Evolutionary conservation across 2,329 filamentous ascomycete species (phyloP).

Genomic region (Rutstroemia sp.): DNA sequence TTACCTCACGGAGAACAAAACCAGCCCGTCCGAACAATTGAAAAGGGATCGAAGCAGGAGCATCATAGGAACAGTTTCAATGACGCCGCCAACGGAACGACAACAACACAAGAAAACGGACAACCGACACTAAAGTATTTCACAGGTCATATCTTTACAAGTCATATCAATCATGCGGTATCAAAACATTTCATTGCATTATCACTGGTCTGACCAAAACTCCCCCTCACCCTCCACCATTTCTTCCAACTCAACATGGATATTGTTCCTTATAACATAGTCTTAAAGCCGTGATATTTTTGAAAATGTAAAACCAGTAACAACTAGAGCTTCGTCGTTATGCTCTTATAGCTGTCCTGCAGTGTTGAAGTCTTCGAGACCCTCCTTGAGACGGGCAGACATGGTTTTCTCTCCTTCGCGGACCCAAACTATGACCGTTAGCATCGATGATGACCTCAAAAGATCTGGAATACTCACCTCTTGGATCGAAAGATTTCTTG

Average conservation of each 20-base stretch:
- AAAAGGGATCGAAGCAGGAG: no score
- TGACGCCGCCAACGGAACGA: no score
- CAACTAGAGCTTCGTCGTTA: background rate
- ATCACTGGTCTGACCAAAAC: no score
- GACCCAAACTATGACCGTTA: constrained; percentile 61
- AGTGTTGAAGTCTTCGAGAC: constrained; percentile 88
- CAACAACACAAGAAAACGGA: no score
- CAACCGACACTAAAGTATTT: no score
- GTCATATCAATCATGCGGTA: no score
- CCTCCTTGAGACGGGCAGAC: constrained; percentile 70
- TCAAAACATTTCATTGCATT: no score
- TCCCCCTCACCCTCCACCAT: background rate
- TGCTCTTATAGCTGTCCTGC: constrained; percentile 62
- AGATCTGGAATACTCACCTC: background rate
- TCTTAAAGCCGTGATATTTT: constrained; percentile 5
- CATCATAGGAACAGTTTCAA: no score
- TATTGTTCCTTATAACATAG: background rate
- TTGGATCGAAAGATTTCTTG: constrained; percentile 80
- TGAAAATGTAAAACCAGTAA: constrained; percentile 1
- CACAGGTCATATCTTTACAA: no score
- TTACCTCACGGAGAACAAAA: no score
- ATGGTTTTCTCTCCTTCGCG: constrained; percentile 97
- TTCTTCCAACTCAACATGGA: background rate
- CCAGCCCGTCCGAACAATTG: no score
- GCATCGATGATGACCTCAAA: background rate